Evolutionary conservation across 208 protist genomes (phyloP).

Genomic region (Wallacemonas sp.): DNA sequence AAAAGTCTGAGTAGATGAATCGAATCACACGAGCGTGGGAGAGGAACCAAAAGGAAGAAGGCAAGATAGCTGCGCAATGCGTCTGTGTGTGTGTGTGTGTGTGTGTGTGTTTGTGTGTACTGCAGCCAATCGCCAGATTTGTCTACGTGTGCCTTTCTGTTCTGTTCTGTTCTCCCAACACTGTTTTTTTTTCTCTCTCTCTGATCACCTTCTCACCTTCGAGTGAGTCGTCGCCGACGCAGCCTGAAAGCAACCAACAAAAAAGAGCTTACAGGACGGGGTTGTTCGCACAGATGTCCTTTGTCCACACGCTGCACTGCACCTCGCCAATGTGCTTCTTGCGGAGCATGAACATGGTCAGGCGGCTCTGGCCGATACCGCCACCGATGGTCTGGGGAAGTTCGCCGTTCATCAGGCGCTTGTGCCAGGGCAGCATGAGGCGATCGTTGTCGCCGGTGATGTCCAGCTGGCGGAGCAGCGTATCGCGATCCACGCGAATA

Average conservation of each 20-base stretch:
- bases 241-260: too few relatives aligned
- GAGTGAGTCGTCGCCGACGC: too few relatives aligned
- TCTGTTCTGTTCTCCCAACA: too few relatives aligned
- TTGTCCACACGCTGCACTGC: constrained; percentile 84
- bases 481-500: constrained; percentile 86
- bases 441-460: constrained; percentile 66
- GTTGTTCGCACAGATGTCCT: constrained; percentile 37
- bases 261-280: constrained; percentile 34
- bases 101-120: not conserved
- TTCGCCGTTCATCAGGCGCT: constrained; percentile 69
- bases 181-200: too few relatives aligned
- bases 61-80: too few relatives aligned
- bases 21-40: too few relatives aligned
- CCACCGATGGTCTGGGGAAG: constrained; percentile 88
- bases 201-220: too few relatives aligned
- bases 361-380: constrained; percentile 86
- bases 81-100: constrained; percentile 4
- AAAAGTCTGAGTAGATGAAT: too few relatives aligned
- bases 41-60: too few relatives aligned
- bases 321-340: constrained; percentile 93
- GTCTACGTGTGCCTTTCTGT: too few relatives aligned
- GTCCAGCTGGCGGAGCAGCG: constrained; percentile 75
- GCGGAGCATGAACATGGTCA: constrained; percentile 86
- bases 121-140: too few relatives aligned
- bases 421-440: constrained; percentile 70